Conservation (phyloP, 192 early-diverging fungal genomes). For the Podila epigama region DNA sequence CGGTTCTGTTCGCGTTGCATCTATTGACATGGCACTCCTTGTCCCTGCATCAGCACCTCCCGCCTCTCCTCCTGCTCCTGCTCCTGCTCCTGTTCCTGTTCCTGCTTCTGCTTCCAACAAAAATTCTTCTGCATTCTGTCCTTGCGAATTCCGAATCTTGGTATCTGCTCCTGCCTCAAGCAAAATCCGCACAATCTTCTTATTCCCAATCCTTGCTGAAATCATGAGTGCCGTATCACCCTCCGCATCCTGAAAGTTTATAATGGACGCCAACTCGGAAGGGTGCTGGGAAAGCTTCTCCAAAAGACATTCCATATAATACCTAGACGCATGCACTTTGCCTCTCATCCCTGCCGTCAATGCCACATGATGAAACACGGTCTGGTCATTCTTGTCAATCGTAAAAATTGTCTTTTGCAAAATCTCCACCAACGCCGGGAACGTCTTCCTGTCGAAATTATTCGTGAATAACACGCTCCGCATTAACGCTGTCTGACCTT, state of each 20-base stretch:
- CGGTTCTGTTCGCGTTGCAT: too few species aligned
- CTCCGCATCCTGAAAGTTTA: slow-evolving; percentile 79
- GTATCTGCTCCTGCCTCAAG: slow-evolving; percentile 69
- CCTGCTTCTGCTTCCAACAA: slow-evolving; percentile 42
- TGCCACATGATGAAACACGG: slow-evolving; percentile 92
- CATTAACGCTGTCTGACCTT: slow-evolving; percentile 93
- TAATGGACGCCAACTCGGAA: slow-evolving; percentile 77
- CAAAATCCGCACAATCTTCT: slow-evolving; percentile 64
- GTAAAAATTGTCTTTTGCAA: slow-evolving; percentile 78
- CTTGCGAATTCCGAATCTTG: slow-evolving; percentile 67
- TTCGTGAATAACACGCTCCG: slow-evolving; percentile 90
- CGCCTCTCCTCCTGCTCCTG: too few species aligned
- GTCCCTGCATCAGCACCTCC: background rate
- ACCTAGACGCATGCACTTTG: slow-evolving; percentile 73
- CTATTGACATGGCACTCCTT: background rate
- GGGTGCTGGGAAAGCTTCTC: slow-evolving; percentile 69
- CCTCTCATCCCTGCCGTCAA: slow-evolving; percentile 72
- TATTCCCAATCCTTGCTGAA: slow-evolving; percentile 68
- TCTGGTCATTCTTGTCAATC: slow-evolving; percentile 81
- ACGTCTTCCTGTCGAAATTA: slow-evolving; percentile 84
- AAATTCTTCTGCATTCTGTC: slow-evolving; percentile 73
- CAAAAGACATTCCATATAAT: slow-evolving; percentile 90
- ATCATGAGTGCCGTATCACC: slow-evolving; percentile 84
- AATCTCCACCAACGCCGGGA: slow-evolving; percentile 72
- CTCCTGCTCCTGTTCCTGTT: background rate